Evolutionary conservation across 192 early-diverging fungal genomes (phyloP).

Genomic region (Gamsiella multidivaricata): DNA sequence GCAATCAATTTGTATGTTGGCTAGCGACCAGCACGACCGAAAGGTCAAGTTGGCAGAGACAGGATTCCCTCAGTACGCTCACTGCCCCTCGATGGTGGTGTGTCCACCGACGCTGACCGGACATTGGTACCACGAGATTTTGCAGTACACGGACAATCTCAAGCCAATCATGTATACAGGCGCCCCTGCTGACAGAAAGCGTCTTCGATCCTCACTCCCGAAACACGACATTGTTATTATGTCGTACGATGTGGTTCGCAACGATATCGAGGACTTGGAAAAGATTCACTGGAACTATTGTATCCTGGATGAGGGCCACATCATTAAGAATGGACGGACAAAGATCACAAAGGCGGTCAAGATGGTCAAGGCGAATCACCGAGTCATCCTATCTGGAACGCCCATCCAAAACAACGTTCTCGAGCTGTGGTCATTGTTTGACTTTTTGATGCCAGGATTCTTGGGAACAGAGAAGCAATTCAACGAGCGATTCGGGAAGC

Average conservation of each 20-base stretch:
- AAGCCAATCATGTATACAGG: constrained; percentile 90
- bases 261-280: constrained; percentile 89
- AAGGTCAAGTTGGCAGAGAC: constrained; percentile 63
- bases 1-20: constrained; percentile 95
- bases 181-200: constrained; percentile 77
- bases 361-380: constrained; percentile 84
- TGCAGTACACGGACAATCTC: constrained; percentile 79
- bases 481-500: constrained; percentile 93
- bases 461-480: constrained; percentile 95
- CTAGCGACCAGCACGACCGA: constrained; percentile 87
- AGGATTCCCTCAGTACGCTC: constrained; percentile 71
- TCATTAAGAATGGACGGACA: constrained; percentile 95
- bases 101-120: constrained; percentile 96
- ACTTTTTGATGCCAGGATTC: constrained; percentile 99
- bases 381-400: constrained; percentile 96
- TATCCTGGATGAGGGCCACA: constrained; percentile 97
- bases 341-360: constrained; percentile 96
- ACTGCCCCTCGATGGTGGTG: constrained; percentile 89
- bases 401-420: constrained; percentile 97
- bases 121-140: constrained; percentile 97
- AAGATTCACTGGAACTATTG: constrained; percentile 91
- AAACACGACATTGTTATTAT: constrained; percentile 88
- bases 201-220: constrained; percentile 65
- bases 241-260: constrained; percentile 97
- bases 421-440: constrained; percentile 98